Evolutionary conservation across 345 rosid genomes (phyloP), one percentile per base, ranked within the genome.

Genomic region (Lumnitzera littorea): DNA sequence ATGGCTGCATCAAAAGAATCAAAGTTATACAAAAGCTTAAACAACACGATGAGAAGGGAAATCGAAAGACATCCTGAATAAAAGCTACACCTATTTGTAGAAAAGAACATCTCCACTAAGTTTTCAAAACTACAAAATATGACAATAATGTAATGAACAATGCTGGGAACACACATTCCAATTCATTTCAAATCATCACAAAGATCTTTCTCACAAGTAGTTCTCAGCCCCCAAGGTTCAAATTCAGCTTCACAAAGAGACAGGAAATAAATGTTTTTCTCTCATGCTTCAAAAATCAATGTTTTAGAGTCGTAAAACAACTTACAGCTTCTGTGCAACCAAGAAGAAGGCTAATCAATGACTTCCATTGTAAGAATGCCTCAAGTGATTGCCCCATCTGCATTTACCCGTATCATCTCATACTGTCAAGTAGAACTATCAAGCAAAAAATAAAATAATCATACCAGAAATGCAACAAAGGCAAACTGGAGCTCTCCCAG

Each of bases 321-420:
- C 90, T 81, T 82, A 92, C 98, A 61, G 97, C 98, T 60, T 87
- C 82, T n/a, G 69, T 72, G 64, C 97, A 92, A 46, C 97, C 91
- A 52, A 90, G 72, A 46, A 92, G 66, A 64, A 92, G 97, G 78
- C 88, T 81, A 62, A 89, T 88, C 74, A 92, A 70, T 51, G 96
- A 81, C 74, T 89, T 92, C 98, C 98, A 92, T 66, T 92, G 98
- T 62, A 85, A 61, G 74, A 92, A 89, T 7, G 88, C 85, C 71
- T 87, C 87, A 71, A 92, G 91, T 53, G 98, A 92, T 63, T 92
- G 97, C 25, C 97, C 97, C 95, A 89, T 89, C 98, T 92, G 91
- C 82, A 85, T 36, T 36, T 1, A 36, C 43, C 43, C 43, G 7
- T 9, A 36, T 36, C 11, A 36, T 36, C 43, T n/a, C 59, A 36